phyloP scores from a whole-genome alignment of 352 stramenopile species.

The Peronospora destructor region DNA sequence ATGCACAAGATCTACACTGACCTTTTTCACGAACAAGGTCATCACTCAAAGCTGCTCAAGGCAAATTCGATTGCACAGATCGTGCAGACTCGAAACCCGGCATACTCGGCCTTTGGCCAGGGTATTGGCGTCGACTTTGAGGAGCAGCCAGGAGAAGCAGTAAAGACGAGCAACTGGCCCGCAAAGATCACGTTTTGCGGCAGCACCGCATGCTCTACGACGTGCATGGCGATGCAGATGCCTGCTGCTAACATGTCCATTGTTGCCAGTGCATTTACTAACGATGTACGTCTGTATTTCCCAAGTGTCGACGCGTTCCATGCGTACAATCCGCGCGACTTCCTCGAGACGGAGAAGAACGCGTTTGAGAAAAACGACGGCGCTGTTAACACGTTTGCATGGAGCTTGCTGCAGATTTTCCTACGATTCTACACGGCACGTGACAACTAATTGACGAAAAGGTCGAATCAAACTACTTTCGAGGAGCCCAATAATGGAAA shows the following conservation, averaged over 20 bases:
- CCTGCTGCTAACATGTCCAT: conserved; percentile 31
- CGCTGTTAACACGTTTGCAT: conserved; percentile 29
- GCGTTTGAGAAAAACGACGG: conserved; percentile 26
- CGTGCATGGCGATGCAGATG: conserved; percentile 57
- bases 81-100: conserved; percentile 36
- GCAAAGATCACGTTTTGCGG: conserved; percentile 43
- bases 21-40: conserved; percentile 38
- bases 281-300: conserved; percentile 39
- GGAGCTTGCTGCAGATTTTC: conserved; percentile 32
- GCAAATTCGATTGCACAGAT: conserved; percentile 37
- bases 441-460: conserved; percentile 11
- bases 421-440: conserved; percentile 17
- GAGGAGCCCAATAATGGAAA: not conserved
- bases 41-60: conserved; percentile 39
- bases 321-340: conserved; percentile 31
- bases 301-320: conserved; percentile 31
- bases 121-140: conserved; percentile 40
- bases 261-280: conserved; percentile 44
- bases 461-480: not conserved
- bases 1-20: conserved; percentile 62
- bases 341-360: conserved; percentile 14
- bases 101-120: conserved; percentile 31
- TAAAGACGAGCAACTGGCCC: conserved; percentile 25
- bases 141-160: conserved; percentile 5
- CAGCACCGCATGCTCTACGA: conserved; percentile 37